Conservation (phyloP, 164 flowering plant genomes). For the Vitis riparia region DNA sequence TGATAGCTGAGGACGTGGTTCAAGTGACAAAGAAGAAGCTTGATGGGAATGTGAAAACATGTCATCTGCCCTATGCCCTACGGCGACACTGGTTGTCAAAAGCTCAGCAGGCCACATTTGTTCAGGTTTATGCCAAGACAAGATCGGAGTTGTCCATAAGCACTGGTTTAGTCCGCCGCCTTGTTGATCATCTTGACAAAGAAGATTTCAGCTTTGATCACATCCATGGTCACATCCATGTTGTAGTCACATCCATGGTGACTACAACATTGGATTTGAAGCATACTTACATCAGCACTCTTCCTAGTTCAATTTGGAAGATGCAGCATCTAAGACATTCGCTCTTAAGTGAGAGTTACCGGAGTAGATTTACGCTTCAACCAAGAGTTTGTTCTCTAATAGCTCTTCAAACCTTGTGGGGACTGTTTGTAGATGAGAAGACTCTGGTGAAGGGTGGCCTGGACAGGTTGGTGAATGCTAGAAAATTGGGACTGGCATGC, state of each 20-base stretch:
- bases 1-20: slow-evolving; percentile 21
- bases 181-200: neutral
- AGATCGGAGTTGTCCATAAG: neutral
- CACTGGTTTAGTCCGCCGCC: neutral
- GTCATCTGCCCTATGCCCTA: too few species aligned
- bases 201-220: neutral
- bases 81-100: too few species aligned
- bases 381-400: neutral
- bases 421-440: slow-evolving; percentile 7
- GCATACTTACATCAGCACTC: slow-evolving; percentile 19
- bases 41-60: too few species aligned
- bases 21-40: slow-evolving; percentile 8
- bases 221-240: neutral
- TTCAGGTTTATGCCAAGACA: slow-evolving; percentile 2
- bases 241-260: neutral
- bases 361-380: neutral
- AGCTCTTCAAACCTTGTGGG: slow-evolving; percentile 12
- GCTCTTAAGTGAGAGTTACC: slow-evolving; percentile 9
- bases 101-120: neutral
- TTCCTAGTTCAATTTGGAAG: slow-evolving; percentile 30
- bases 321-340: slow-evolving; percentile 26
- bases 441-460: neutral
- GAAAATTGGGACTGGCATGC: slow-evolving; percentile 12
- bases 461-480: neutral
- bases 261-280: slow-evolving; percentile 30